Percentiles rank a stretch among this genome's conserved stretches.
These are phyloP conservation scores for Eruca vesicaria DNA, from an alignment of 441 rosid genomes.

Conservation along the genomic window DNA sequence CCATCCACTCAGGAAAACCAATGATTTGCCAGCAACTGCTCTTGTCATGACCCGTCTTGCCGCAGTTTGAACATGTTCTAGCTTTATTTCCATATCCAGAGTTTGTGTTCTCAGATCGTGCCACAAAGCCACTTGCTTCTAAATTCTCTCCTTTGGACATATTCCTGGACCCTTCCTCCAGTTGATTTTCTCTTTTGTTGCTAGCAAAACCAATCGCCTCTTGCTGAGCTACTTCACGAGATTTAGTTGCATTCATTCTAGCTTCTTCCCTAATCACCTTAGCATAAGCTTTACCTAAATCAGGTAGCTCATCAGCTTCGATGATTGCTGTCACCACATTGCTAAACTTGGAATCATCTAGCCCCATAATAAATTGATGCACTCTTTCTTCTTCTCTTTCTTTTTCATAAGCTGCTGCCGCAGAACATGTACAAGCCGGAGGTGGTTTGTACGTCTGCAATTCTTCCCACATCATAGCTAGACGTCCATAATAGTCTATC, in stretches of 20 bases:
- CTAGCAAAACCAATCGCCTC: neutral
- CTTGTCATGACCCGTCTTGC: neutral
- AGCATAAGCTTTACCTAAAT: neutral
- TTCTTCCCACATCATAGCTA: neutral
- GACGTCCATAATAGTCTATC: neutral
- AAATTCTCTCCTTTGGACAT: too few relatives aligned
- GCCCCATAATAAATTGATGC: neutral
- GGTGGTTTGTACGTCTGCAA: neutral
- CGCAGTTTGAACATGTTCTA: neutral
- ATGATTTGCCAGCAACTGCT: neutral
- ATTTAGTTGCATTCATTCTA: neutral
- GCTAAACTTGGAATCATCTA: neutral
- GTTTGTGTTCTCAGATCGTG: too few relatives aligned
- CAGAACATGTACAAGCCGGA: neutral
- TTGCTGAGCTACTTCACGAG: neutral
- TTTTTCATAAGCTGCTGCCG: neutral
- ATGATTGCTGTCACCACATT: neutral
- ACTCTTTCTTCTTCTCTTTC: neutral
- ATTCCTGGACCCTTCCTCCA: too few relatives aligned
- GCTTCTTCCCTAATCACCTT: neutral
- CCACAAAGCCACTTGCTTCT: too few relatives aligned
- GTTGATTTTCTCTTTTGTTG: neutral
- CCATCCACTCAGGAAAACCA: neutral
- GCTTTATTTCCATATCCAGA: neutral
- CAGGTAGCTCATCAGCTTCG: neutral